Conservation (phyloP, 192 early-diverging fungal species). For the Entomortierella lignicola region DNA sequence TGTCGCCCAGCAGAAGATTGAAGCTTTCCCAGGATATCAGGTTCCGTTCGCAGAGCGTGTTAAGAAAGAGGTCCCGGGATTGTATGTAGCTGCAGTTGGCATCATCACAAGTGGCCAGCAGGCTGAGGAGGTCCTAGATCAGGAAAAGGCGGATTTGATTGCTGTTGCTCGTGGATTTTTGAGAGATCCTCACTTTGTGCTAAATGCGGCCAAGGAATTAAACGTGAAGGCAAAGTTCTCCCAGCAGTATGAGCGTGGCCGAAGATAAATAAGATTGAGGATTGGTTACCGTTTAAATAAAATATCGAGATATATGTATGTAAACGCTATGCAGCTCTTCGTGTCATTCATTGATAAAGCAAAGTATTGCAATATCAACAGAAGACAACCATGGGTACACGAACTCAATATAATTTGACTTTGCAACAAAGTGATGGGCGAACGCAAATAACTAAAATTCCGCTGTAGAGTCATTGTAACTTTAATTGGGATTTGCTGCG, state of each 20-base stretch:
- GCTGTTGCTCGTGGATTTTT: conserved; percentile 80
- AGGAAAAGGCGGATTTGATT: conserved; percentile 77
- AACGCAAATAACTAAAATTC: no score
- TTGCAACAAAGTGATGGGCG: no score
- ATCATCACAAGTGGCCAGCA: conserved; percentile 73
- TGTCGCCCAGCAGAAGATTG: conserved; percentile 61
- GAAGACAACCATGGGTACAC: no score
- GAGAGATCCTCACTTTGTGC: conserved; percentile 73
- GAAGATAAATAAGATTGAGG: background rate
- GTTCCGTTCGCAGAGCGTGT: conserved; percentile 77
- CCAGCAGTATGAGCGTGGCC: conserved; percentile 65
- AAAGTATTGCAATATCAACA: no score
- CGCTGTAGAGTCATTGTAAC: no score
- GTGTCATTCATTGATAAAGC: no score
- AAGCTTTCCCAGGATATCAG: conserved; percentile 66
- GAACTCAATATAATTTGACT: no score
- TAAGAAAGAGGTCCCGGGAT: conserved; percentile 65
- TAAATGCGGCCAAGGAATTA: conserved; percentile 72
- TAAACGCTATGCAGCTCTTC: no score
- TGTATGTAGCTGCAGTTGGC: conserved; percentile 74
- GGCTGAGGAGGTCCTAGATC: conserved; percentile 75
- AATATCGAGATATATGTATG: no score
- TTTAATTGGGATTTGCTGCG: no score
- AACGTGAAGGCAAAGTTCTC: conserved; percentile 72
- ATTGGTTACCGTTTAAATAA: no score